phyloP scores from a whole-genome alignment of 2,329 filamentous ascomycete species.

The Epichloe sp. region DNA sequence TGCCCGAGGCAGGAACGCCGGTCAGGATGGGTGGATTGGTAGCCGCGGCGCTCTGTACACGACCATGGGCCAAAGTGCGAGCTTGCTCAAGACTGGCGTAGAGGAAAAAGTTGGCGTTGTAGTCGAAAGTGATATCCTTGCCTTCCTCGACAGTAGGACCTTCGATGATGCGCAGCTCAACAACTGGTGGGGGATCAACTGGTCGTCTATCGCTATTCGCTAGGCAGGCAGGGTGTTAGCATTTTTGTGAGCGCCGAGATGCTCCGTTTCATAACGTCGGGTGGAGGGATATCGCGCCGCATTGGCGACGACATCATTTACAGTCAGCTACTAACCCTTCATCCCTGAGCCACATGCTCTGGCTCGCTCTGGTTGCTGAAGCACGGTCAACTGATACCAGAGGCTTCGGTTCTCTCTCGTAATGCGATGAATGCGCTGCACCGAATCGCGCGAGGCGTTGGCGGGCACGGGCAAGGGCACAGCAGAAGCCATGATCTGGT shows the following conservation, averaged over 20 bases:
- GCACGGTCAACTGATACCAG: conserved; percentile 70
- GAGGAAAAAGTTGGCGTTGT: conserved; percentile 96
- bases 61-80: conserved; percentile 68
- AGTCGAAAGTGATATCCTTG: conserved; percentile 71
- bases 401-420: conserved; percentile 67
- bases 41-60: conserved; percentile 53
- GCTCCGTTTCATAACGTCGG: no score
- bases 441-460: conserved; percentile 20
- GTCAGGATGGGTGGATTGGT: conserved; percentile 74
- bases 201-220: conserved; percentile 61
- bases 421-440: conserved; percentile 32
- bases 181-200: conserved; percentile 87
- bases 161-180: conserved; percentile 78
- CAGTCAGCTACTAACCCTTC: conserved; percentile 54
- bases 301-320: no score
- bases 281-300: no score
- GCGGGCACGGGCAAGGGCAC: conserved; percentile 13
- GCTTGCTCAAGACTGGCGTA: conserved; percentile 84
- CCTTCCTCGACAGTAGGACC: conserved; percentile 47
- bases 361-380: conserved; percentile 89
- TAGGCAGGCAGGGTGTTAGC: conserved; percentile 12
- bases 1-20: conserved; percentile 86
- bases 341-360: conserved; percentile 90
- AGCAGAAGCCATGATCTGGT: conserved; percentile 20
- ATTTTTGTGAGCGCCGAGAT: neutral